phyloP scores from a whole-genome alignment of 106 monocot genomes.

The Phalaenopsis equestris region DNA sequence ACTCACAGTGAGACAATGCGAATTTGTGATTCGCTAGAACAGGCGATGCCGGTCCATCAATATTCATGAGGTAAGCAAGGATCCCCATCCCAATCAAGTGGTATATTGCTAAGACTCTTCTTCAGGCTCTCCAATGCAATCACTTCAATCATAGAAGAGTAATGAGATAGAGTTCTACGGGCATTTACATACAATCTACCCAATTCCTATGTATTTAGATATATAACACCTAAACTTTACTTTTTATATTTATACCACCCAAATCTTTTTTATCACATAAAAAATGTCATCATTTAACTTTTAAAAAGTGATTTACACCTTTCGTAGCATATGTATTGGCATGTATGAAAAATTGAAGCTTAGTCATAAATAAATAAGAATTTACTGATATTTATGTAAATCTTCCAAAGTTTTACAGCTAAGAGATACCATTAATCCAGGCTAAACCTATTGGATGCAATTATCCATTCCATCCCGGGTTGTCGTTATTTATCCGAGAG shows the following conservation, averaged over 20 bases:
- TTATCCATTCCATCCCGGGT: slow-evolving; percentile 57
- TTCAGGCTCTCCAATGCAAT: slow-evolving; percentile 48
- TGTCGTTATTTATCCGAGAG: slow-evolving; percentile 34
- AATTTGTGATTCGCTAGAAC: slow-evolving; percentile 29
- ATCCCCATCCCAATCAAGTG: slow-evolving; percentile 87
- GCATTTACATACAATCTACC: no score
- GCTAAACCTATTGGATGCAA: not conserved
- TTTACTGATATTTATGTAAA: not conserved
- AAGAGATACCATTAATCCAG: not conserved
- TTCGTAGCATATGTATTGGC: no score
- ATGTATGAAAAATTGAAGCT: no score
- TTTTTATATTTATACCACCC: no score
- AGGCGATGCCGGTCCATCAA: slow-evolving; percentile 78
- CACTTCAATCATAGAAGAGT: slow-evolving; percentile 32
- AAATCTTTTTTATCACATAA: no score
- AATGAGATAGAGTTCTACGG: not conserved
- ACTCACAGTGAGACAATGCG: slow-evolving; percentile 82
- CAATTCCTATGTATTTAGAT: no score
- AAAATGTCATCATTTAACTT: no score
- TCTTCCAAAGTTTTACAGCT: not conserved
- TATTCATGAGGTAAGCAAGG: slow-evolving; percentile 73
- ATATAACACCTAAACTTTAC: no score
- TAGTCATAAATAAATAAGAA: no score
- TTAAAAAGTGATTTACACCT: no score
- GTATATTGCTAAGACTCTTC: slow-evolving; percentile 41